These are phyloP conservation scores for Mycena sanguinolenta DNA, from an alignment of 768 basidiomycete species.

Conservation along the genomic window DNA sequence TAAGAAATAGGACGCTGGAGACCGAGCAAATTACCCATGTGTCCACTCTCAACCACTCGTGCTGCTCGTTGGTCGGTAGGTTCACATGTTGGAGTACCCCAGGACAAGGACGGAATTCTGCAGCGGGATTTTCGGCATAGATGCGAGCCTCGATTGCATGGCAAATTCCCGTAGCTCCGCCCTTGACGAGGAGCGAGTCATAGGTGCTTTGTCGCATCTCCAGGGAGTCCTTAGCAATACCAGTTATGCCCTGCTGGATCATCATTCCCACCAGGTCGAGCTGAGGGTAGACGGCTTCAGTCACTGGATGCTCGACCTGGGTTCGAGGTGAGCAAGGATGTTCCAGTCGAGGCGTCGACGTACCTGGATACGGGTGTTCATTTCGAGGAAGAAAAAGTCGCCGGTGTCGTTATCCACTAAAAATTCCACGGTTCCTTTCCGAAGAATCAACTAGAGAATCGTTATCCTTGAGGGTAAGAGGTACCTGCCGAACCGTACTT, in stretches of 20 bases:
- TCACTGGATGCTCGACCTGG: conserved; percentile 78
- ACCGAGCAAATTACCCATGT: conserved; percentile 65
- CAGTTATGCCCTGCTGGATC: conserved; percentile 67
- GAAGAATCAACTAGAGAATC: not conserved
- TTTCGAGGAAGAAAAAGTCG: conserved; percentile 76
- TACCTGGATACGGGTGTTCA: conserved; percentile 78
- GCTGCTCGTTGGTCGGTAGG: conserved; percentile 42
- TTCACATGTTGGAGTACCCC: conserved; percentile 72
- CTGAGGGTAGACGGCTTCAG: conserved; percentile 65
- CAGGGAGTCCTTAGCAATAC: conserved; percentile 25
- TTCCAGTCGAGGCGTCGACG: not conserved
- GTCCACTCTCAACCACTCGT: conserved; percentile 71
- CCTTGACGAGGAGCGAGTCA: conserved; percentile 35
- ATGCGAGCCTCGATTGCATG: conserved; percentile 70
- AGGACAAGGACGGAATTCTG: conserved; percentile 69
- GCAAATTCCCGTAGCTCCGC: conserved; percentile 31
- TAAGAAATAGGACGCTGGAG: conserved; percentile 14
- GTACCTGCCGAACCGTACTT: conserved; percentile 72
- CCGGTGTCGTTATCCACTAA: conserved; percentile 67
- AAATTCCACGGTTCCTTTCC: conserved; percentile 77
- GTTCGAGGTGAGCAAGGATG: conserved; percentile 13
- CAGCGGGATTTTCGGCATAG: conserved; percentile 74
- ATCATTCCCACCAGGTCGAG: conserved; percentile 76
- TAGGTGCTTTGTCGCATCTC: conserved; percentile 57
- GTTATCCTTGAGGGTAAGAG: not conserved